Evolutionary conservation across 1,284 basidiomycete species (phyloP).

Genomic region (Takashimella tepidaria): DNA sequence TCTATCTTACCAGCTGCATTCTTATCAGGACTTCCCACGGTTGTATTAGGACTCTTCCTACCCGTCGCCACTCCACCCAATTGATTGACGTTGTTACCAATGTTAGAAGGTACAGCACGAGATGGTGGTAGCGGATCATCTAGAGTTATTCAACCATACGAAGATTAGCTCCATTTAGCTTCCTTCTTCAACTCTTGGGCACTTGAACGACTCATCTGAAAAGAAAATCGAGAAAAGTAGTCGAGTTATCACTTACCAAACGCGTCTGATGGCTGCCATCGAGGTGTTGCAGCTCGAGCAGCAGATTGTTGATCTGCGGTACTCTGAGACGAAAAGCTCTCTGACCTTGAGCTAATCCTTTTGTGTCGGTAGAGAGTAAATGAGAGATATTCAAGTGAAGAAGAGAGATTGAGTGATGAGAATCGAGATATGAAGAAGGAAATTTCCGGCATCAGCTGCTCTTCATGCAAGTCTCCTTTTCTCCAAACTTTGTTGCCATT

Average conservation of each 20-base stretch:
- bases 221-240: constrained; percentile 1
- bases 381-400: too few relatives aligned
- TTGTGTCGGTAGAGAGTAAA: too few relatives aligned
- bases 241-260: constrained; percentile 29
- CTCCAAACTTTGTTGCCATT: too few relatives aligned
- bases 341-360: constrained; percentile 15
- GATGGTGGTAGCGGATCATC: constrained; percentile 29
- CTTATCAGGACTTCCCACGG: constrained; percentile 19
- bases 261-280: constrained; percentile 44
- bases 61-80: neutral
- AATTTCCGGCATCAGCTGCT: too few relatives aligned
- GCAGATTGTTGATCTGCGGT: constrained; percentile 19
- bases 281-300: constrained; percentile 10
- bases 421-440: too few relatives aligned
- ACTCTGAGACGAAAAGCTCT: constrained; percentile 28
- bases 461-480: neutral
- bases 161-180: neutral
- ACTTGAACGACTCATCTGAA: too few relatives aligned
- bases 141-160: too few relatives aligned
- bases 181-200: too few relatives aligned
- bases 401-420: too few relatives aligned
- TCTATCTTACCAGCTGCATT: constrained; percentile 40
- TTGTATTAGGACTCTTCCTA: constrained; percentile 6
- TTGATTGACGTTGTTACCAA: neutral
- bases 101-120: constrained; percentile 8